phyloP scores from a whole-genome alignment of 495 filamentous ascomycete genomes.

The Podospora appendiculata region DNA sequence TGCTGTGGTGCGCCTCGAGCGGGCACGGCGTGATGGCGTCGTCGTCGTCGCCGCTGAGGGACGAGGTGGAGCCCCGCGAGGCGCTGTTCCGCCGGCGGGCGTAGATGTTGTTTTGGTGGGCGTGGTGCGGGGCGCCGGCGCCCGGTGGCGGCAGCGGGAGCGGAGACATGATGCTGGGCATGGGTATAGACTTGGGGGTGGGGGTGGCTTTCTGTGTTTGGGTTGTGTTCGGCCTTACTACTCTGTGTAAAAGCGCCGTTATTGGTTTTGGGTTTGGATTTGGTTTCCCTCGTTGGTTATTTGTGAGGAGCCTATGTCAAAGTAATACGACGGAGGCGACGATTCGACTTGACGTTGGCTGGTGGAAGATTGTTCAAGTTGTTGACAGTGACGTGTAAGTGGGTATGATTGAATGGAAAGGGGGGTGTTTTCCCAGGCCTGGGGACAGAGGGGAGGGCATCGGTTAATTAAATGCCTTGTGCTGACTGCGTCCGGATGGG shows the following conservation, averaged over 20 bases:
- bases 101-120: background rate
- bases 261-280: no score
- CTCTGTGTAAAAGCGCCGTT: no score
- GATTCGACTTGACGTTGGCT: no score
- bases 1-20: background rate
- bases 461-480: background rate
- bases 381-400: no score
- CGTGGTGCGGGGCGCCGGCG: background rate
- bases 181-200: background rate
- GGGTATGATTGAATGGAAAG: background rate
- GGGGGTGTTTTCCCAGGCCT: background rate
- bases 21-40: conserved; percentile 1
- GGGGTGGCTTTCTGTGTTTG: no score
- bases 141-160: background rate
- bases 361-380: no score
- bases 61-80: conserved; percentile 2
- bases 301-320: no score
- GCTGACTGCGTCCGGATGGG: background rate
- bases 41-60: background rate
- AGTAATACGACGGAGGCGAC: no score
- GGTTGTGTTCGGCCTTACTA: no score
- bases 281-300: no score
- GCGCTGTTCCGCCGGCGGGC: background rate
- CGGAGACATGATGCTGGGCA: background rate
- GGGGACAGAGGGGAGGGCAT: background rate